phyloP scores from a whole-genome alignment of 371 early-diverging fungal species.

The Apophysomyces trapeziformis region DNA sequence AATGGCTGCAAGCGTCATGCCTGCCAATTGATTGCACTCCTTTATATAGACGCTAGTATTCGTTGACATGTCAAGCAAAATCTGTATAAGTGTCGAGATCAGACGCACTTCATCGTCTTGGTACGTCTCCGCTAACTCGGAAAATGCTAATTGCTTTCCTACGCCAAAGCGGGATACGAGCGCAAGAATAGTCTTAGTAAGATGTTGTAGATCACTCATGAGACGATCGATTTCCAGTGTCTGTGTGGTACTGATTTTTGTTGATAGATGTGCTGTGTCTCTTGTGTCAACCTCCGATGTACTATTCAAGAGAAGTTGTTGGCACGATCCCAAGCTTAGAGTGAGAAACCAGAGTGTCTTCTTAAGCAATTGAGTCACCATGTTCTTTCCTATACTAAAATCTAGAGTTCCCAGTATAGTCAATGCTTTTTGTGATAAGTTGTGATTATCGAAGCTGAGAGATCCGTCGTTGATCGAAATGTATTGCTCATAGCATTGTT shows the following conservation, averaged over 20 bases:
- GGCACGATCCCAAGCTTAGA: constrained; percentile 15
- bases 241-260: background rate
- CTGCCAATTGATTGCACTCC: constrained; percentile 54
- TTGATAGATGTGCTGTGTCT: background rate
- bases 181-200: constrained; percentile 43
- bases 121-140: constrained; percentile 13
- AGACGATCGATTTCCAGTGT: constrained; percentile 24
- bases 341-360: constrained; percentile 30
- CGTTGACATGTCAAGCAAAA: constrained; percentile 34
- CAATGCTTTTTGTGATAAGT: constrained; percentile 43
- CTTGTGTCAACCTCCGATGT: background rate
- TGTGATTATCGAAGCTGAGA: constrained; percentile 21
- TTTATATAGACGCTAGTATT: constrained; percentile 38
- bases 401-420: constrained; percentile 46
- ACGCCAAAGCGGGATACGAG: constrained; percentile 40
- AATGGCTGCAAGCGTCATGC: constrained; percentile 50
- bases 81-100: constrained; percentile 22
- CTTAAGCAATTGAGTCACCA: constrained; percentile 23
- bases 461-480: background rate
- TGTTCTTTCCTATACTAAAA: constrained; percentile 37
- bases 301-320: constrained; percentile 15
- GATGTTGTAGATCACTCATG: constrained; percentile 48
- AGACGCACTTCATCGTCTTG: constrained; percentile 22
- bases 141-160: constrained; percentile 20
- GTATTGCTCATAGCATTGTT: constrained; percentile 26